Percentiles rank a stretch among this genome's conserved stretches.
Evolutionary conservation across 2,329 filamentous ascomycete genomes (phyloP).

Genomic region (Ophiostoma pallidulum): DNA sequence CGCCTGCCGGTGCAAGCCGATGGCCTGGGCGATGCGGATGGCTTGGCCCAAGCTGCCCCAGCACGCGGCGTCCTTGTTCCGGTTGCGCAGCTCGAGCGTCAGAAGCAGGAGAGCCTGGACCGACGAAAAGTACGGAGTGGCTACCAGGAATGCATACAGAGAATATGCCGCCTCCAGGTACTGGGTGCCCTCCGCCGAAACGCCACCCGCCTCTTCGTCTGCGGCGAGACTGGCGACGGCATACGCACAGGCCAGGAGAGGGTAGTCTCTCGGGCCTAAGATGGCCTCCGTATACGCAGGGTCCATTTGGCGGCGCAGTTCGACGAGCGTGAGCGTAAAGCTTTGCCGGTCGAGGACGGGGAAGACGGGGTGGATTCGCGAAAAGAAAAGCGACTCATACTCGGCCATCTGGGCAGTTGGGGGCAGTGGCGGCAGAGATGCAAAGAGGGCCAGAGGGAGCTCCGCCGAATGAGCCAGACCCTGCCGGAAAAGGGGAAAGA

Average conservation of each 20-base stretch:
- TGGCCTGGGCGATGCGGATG: slow-evolving; percentile 8
- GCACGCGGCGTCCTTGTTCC: slow-evolving; percentile 11
- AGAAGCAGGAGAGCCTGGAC: slow-evolving; percentile 11
- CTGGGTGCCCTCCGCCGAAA: neutral
- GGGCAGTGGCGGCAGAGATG: neutral
- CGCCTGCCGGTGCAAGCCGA: slow-evolving; percentile 2
- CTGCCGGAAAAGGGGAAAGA: slow-evolving; percentile 9
- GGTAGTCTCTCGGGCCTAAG: neutral
- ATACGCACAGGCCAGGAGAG: slow-evolving; percentile 2
- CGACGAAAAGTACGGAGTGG: neutral
- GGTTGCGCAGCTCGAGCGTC: slow-evolving; percentile 6
- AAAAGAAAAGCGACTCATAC: neutral
- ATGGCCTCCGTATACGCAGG: too few relatives aligned
- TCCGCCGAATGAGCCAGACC: slow-evolving; percentile 4
- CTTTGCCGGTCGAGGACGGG: neutral
- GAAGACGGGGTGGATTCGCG: neutral
- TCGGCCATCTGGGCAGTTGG: neutral
- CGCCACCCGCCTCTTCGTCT: slow-evolving; percentile 4
- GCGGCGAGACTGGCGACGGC: slow-evolving; percentile 4
- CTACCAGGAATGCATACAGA: slow-evolving; percentile 8
- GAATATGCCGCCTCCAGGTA: neutral
- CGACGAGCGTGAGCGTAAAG: neutral
- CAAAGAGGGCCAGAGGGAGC: slow-evolving; percentile 1
- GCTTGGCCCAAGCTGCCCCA: slow-evolving; percentile 11
- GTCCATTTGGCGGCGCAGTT: neutral